A percentile compares a stretch with the other conserved stretches of the same genome.
Conservation (phyloP, 257 asterid species). For the Solanum gracilifrons region DNA sequence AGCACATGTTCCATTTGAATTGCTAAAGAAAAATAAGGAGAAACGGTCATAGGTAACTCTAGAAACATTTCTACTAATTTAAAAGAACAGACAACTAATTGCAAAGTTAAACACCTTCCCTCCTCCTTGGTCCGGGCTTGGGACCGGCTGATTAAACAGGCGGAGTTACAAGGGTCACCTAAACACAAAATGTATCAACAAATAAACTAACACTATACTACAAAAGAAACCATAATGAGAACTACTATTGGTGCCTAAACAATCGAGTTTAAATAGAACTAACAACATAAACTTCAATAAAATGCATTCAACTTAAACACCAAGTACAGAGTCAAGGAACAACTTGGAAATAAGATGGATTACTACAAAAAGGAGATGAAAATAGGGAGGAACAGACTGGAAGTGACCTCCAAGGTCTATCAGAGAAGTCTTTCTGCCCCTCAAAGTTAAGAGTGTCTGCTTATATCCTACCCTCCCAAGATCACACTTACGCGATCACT, state of each 20-base stretch:
- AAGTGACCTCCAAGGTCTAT: background rate
- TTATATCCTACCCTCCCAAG: too few species aligned
- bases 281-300: background rate
- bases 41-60: too few species aligned
- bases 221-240: background rate
- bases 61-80: background rate
- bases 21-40: too few species aligned
- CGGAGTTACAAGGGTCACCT: background rate
- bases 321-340: background rate
- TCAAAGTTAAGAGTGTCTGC: too few species aligned
- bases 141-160: background rate
- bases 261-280: background rate
- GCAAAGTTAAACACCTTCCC: background rate
- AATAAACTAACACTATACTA: background rate
- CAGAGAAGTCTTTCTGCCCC: too few species aligned
- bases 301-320: background rate
- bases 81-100: background rate
- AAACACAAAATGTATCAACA: background rate
- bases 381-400: background rate
- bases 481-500: too few species aligned
- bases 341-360: background rate
- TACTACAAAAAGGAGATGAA: background rate
- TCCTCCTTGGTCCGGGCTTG: background rate
- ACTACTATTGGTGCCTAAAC: background rate
- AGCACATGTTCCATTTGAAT: background rate